phyloP scores from a whole-genome alignment of 352 stramenopile species.

The Pythium phragmiticola region DNA sequence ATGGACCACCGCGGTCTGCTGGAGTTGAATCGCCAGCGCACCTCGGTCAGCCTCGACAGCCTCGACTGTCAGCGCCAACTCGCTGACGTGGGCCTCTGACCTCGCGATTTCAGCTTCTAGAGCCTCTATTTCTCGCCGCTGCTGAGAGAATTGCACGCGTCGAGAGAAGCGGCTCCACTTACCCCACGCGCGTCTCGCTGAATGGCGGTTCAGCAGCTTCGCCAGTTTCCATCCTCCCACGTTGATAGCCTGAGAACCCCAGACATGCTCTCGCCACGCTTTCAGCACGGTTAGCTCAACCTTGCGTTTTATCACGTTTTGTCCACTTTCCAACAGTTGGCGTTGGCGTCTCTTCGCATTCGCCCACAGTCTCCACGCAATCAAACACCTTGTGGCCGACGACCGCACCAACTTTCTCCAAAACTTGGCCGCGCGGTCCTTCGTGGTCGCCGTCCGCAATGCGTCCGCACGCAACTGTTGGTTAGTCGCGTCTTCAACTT shows the following conservation, averaged over 20 bases:
- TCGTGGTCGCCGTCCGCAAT: background rate
- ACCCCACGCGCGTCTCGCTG: conserved; percentile 3
- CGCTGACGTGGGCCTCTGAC: background rate
- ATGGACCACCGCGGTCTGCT: background rate
- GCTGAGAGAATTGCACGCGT: background rate
- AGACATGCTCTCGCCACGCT: background rate
- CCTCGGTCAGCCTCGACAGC: background rate
- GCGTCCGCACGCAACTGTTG: background rate
- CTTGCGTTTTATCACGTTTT: background rate
- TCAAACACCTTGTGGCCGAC: conserved; percentile 20
- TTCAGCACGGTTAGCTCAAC: background rate
- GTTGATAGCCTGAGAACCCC: background rate
- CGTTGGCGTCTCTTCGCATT: background rate
- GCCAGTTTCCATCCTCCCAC: background rate
- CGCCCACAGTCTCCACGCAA: background rate
- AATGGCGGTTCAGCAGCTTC: conserved; percentile 1
- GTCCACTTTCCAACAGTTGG: background rate
- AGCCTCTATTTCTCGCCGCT: background rate
- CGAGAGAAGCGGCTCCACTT: background rate
- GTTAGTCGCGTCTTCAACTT: background rate
- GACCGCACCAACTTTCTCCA: background rate
- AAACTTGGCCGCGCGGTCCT: conserved; percentile 12
- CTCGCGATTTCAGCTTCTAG: background rate
- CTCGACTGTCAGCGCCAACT: background rate
- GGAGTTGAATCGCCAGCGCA: background rate